Conservation (phyloP, 805 yeast species). For the Candida succiphila region DNA sequence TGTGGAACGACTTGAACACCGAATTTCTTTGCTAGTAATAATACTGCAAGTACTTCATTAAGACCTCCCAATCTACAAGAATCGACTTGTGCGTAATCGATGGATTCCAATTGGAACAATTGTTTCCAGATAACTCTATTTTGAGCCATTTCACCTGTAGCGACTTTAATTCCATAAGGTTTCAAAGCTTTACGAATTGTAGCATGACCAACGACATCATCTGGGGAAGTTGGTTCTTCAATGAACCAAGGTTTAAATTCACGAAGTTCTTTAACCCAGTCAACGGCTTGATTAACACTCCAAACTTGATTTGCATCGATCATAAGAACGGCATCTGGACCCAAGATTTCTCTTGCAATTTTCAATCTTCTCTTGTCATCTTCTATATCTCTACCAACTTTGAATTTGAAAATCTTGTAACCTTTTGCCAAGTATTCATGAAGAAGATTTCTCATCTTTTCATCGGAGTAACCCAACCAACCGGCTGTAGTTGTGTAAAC, state of each 20-base stretch:
- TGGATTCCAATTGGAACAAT: conserved; percentile 13
- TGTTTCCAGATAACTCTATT: conserved; percentile 16
- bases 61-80: conserved; percentile 14
- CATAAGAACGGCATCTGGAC: conserved; percentile 22
- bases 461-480: conserved; percentile 32
- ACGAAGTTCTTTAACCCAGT: conserved; percentile 11
- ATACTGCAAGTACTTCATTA: conserved; percentile 13
- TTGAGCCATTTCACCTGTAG: conserved; percentile 17
- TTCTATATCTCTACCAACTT: conserved; percentile 28
- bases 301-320: conserved; percentile 18
- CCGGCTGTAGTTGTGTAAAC: conserved; percentile 37
- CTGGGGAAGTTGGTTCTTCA: conserved; percentile 18
- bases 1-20: conserved; percentile 14
- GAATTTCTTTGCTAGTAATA: conserved; percentile 13
- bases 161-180: conserved; percentile 11
- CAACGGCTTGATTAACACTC: conserved; percentile 16
- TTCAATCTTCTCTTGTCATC: conserved; percentile 26
- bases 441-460: conserved; percentile 25
- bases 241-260: conserved; percentile 14
- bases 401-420: conserved; percentile 30
- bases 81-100: conserved; percentile 15
- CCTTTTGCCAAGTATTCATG: conserved; percentile 25
- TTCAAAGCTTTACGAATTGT: conserved; percentile 13
- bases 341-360: conserved; percentile 29
- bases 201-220: conserved; percentile 14